Evolutionary conservation across 768 basidiomycete genomes (phyloP).

Genomic region (Tephrocybe sp.): DNA sequence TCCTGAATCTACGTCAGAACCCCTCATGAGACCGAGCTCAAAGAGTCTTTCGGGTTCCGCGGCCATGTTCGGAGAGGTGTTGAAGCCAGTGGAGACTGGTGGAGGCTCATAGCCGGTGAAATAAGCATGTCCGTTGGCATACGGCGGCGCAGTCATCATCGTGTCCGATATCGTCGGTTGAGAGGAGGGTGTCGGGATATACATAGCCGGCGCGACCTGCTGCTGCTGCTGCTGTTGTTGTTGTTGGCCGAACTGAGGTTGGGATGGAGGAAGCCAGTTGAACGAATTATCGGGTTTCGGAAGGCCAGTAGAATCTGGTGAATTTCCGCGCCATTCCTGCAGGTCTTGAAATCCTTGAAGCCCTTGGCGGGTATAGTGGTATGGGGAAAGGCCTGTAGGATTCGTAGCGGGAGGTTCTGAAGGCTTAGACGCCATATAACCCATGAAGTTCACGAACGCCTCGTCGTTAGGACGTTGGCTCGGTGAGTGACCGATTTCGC

Average conservation of each 20-base stretch:
- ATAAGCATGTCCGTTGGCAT: not conserved
- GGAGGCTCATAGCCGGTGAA: slow-evolving; percentile 1
- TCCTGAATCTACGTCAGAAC: slow-evolving; percentile 44
- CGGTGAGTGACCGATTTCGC: not conserved
- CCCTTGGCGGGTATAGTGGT: not conserved
- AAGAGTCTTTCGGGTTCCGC: slow-evolving; percentile 32
- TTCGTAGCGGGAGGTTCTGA: slow-evolving; percentile 6
- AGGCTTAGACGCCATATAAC: slow-evolving; percentile 19
- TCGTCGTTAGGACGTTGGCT: slow-evolving; percentile 18
- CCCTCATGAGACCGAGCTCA: slow-evolving; percentile 43
- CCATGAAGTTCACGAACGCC: slow-evolving; percentile 22
- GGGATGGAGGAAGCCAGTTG: slow-evolving; percentile 16
- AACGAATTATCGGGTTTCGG: slow-evolving; percentile 19
- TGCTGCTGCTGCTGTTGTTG: slow-evolving; percentile 1
- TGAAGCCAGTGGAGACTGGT: not conserved
- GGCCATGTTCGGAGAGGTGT: not conserved
- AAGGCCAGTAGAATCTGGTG: slow-evolving; percentile 10
- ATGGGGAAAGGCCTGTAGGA: not conserved
- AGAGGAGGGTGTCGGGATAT: not conserved
- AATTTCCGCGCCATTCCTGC: slow-evolving; percentile 6
- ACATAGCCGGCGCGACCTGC: not conserved
- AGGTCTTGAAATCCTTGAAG: not conserved
- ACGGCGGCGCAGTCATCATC: not conserved
- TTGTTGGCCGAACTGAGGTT: not conserved
- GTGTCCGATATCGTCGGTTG: slow-evolving; percentile 1